Evolutionary conservation across 1,284 basidiomycete species (phyloP).

Genomic region (Meira miltonrushii): DNA sequence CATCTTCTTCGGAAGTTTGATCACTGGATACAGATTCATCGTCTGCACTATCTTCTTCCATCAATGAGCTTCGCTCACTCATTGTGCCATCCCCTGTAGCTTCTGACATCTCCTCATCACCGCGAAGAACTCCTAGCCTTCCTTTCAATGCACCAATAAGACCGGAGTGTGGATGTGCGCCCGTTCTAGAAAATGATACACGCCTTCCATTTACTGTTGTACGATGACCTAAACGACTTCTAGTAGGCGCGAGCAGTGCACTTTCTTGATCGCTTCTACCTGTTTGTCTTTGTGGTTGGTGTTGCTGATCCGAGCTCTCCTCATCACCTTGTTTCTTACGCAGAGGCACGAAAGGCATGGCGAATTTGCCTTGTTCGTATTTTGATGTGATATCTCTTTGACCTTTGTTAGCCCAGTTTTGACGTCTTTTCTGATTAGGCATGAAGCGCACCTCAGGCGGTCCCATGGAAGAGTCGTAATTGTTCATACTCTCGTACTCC

Average conservation of each 20-base stretch:
- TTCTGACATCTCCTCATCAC: conserved; percentile 11
- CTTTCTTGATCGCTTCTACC: neutral
- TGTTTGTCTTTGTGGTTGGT: neutral
- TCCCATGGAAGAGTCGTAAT: neutral
- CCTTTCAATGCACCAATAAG: neutral
- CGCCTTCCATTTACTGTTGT: neutral
- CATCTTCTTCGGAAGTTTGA: neutral
- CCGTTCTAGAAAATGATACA: neutral
- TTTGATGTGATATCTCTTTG: conserved; percentile 13
- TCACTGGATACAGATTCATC: neutral
- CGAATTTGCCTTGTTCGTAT: conserved; percentile 21
- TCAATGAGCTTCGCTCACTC: conserved; percentile 8
- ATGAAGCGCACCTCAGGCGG: neutral
- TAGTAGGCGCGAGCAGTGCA: neutral
- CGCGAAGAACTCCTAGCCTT: neutral
- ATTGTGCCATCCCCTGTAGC: conserved; percentile 10
- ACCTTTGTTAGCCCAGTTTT: neutral
- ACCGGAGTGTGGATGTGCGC: neutral
- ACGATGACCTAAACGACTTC: conserved; percentile 1
- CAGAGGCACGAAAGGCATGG: conserved; percentile 4
- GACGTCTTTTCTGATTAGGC: too few relatives aligned
- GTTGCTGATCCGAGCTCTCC: neutral
- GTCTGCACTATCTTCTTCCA: conserved; percentile 12
- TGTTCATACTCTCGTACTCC: neutral
- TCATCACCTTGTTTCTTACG: conserved; percentile 7